phyloP scores from a whole-genome alignment of 2,329 filamentous ascomycete genomes.

The Plenodomus biglobosus region DNA sequence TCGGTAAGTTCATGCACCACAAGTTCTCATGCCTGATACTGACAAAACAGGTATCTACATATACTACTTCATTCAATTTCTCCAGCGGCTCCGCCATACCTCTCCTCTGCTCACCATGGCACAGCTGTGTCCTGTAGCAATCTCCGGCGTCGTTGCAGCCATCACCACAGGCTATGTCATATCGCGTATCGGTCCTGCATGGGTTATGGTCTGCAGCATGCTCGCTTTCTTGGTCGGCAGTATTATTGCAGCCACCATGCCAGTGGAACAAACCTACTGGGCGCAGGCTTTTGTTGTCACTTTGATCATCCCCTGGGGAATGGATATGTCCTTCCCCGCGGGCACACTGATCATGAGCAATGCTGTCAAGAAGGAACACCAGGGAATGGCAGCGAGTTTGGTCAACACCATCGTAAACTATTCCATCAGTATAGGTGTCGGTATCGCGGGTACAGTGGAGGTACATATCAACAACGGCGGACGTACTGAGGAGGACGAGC shows the following conservation, averaged over 20 bases:
- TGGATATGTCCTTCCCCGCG: conserved; percentile 49
- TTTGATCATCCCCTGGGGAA: conserved; percentile 43
- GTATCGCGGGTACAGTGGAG: conserved; percentile 49
- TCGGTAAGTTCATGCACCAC: conserved; percentile 22
- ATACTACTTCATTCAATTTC: conserved; percentile 39
- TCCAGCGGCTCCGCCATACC: conserved; percentile 24
- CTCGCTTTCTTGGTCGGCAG: conserved; percentile 38
- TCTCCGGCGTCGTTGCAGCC: conserved; percentile 37
- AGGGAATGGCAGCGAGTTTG: conserved; percentile 46
- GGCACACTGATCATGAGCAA: conserved; percentile 46
- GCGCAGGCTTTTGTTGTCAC: conserved; percentile 39
- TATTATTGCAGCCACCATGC: conserved; percentile 46
- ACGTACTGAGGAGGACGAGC: conserved; percentile 23
- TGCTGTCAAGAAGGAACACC: conserved; percentile 43
- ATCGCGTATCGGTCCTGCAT: conserved; percentile 27
- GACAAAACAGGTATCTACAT: conserved; percentile 25
- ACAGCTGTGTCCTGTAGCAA: conserved; percentile 26
- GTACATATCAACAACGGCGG: conserved; percentile 42
- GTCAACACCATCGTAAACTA: conserved; percentile 50
- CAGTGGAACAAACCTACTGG: conserved; percentile 49
- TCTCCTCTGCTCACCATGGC: conserved; percentile 34
- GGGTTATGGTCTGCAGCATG: conserved; percentile 40
- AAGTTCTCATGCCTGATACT: not conserved
- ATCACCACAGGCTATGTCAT: conserved; percentile 36
- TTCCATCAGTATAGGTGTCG: conserved; percentile 47